phyloP scores from a whole-genome alignment of 2,329 filamentous ascomycete species.

The Colletotrichum chrysophilum region DNA sequence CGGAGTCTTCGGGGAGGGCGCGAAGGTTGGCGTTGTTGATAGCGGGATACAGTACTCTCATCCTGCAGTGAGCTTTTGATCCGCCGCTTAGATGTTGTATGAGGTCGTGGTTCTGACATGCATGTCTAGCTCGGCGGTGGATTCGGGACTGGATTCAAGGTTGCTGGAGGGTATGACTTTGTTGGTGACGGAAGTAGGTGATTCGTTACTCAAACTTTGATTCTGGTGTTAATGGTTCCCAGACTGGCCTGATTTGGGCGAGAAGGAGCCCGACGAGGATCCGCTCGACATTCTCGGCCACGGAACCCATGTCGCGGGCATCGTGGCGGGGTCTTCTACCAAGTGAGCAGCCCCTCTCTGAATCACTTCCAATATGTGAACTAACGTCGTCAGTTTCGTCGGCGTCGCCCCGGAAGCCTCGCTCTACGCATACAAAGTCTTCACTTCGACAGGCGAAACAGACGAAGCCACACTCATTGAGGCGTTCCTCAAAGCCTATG shows the following conservation, averaged over 20 bases:
- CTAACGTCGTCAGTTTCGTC: constrained; percentile 2
- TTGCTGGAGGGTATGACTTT: constrained; percentile 48
- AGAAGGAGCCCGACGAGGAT: background rate
- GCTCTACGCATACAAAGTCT: constrained; percentile 32
- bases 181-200: constrained; percentile 37
- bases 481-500: constrained; percentile 37
- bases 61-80: constrained; percentile 31
- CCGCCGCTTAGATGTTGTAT: background rate
- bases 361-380: background rate
- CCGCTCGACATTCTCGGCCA: constrained; percentile 27
- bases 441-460: constrained; percentile 22
- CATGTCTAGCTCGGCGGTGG: constrained; percentile 42
- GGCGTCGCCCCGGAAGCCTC: constrained; percentile 34
- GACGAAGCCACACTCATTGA: constrained; percentile 43
- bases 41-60: constrained; percentile 45
- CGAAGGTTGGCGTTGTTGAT: constrained; percentile 43
- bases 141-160: constrained; percentile 49
- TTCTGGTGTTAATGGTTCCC: constrained; percentile 23
- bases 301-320: constrained; percentile 39
- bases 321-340: constrained; percentile 30
- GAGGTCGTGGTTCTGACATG: constrained; percentile 25
- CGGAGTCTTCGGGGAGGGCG: constrained; percentile 40
- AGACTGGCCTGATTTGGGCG: constrained; percentile 29
- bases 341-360: fast-evolving
- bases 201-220: constrained; percentile 17